These are phyloP conservation scores for Poronia punctata DNA, from an alignment of 495 filamentous ascomycete genomes.

Conservation along the genomic window DNA sequence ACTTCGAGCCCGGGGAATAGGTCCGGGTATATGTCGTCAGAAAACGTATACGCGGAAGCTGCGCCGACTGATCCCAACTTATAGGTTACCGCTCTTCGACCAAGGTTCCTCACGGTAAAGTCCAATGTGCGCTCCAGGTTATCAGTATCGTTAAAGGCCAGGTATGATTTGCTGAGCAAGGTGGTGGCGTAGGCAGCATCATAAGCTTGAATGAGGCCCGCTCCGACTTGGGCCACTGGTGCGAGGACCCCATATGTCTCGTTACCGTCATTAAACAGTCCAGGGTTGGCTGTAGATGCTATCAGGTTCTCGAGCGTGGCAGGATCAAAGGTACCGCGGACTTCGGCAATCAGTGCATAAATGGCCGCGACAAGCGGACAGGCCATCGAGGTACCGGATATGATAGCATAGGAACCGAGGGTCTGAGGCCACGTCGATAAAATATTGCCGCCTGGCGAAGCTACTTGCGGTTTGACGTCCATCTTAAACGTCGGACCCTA, in stretches of 20 bases:
- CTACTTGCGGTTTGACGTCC: constrained; percentile 47
- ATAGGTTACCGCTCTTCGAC: constrained; percentile 38
- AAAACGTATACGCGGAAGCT: constrained; percentile 39
- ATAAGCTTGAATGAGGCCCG: constrained; percentile 49
- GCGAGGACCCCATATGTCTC: constrained; percentile 35
- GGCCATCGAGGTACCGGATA: constrained; percentile 56
- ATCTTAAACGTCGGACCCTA: constrained; percentile 53
- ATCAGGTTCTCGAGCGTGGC: constrained; percentile 38
- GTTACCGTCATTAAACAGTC: constrained; percentile 41
- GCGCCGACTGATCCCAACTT: constrained; percentile 35
- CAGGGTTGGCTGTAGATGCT: constrained; percentile 38
- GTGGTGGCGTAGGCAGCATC: constrained; percentile 50
- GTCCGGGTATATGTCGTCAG: constrained; percentile 23
- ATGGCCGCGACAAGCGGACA: constrained; percentile 49
- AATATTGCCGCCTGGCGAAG: constrained; percentile 49
- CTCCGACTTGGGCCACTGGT: constrained; percentile 51
- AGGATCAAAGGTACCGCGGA: constrained; percentile 42
- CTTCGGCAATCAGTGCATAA: constrained; percentile 45
- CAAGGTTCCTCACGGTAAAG: constrained; percentile 49
- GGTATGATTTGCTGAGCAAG: constrained; percentile 43
- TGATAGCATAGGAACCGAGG: constrained; percentile 45
- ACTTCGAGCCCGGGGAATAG: constrained; percentile 34
- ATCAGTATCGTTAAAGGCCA: constrained; percentile 54
- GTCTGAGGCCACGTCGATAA: constrained; percentile 48
- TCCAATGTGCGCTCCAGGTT: constrained; percentile 38